A percentile compares a stretch with the other conserved stretches of the same genome.
These are phyloP conservation scores for Avena atlantica DNA, from an alignment of 176 grass and related monocot species.

Conservation along the genomic window DNA sequence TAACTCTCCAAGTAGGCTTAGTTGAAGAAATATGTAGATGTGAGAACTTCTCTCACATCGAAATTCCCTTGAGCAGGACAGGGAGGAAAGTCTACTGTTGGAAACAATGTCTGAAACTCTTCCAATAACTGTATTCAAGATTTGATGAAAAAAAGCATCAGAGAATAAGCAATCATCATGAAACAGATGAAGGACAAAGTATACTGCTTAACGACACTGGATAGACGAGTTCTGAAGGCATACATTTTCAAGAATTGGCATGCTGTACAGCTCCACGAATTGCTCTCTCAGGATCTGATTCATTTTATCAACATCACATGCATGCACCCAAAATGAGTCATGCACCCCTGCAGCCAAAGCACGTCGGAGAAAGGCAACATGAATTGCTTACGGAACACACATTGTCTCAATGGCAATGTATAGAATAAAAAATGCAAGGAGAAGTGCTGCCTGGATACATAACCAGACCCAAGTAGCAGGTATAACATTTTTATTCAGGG, in stretches of 20 bases:
- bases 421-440: not conserved
- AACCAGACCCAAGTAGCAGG: not conserved
- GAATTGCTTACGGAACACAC: slow-evolving; percentile 5
- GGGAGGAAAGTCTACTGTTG: slow-evolving; percentile 74
- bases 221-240: slow-evolving; percentile 21
- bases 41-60: slow-evolving; percentile 73
- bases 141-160: slow-evolving; percentile 24
- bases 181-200: not conserved
- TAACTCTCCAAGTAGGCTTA: slow-evolving; percentile 42
- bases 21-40: slow-evolving; percentile 94
- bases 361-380: slow-evolving; percentile 13
- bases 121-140: slow-evolving; percentile 71
- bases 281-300: slow-evolving; percentile 93
- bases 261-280: slow-evolving; percentile 87
- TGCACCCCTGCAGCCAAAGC: slow-evolving; percentile 73
- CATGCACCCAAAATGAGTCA: slow-evolving; percentile 97
- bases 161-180: not conserved
- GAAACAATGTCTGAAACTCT: slow-evolving; percentile 72
- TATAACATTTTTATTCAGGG: not conserved
- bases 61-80: slow-evolving; percentile 80
- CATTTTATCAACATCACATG: slow-evolving; percentile 91
- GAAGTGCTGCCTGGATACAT: not conserved
- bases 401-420: not conserved
- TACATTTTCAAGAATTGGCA: slow-evolving; percentile 96
- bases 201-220: not conserved